Percentiles rank a stretch among this genome's conserved stretches.
phyloP scores from a whole-genome alignment of 192 early-diverging fungal genomes.

The Coemansia sp. region DNA sequence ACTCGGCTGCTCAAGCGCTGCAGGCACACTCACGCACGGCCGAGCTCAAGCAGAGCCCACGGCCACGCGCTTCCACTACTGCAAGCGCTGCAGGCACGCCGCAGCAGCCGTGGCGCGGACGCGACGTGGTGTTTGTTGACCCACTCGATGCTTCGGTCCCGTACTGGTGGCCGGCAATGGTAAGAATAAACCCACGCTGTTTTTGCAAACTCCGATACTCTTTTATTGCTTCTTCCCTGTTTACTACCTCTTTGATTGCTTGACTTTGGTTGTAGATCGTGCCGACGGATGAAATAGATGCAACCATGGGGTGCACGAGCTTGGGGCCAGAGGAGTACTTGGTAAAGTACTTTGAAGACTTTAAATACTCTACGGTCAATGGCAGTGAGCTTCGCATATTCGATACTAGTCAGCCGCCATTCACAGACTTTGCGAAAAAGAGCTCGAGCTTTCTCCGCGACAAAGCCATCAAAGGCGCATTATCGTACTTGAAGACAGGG shows the following conservation, averaged over 20 bases:
- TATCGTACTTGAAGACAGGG: conserved; percentile 41
- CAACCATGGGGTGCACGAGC: conserved; percentile 46
- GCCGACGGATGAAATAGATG: conserved; percentile 55
- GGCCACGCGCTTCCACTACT: not conserved
- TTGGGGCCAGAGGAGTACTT: conserved; percentile 44
- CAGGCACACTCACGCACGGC: conserved; percentile 5
- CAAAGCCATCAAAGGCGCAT: conserved; percentile 43
- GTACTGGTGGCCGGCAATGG: conserved; percentile 71
- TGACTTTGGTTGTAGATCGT: conserved; percentile 40
- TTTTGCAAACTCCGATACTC: not conserved
- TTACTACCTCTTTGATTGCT: not conserved
- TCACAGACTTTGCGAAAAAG: conserved; percentile 46
- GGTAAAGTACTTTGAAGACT: conserved; percentile 60
- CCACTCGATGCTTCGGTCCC: conserved; percentile 60
- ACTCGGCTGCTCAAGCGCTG: conserved; percentile 1
- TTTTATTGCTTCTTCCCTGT: not conserved
- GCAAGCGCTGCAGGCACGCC: conserved; percentile 1
- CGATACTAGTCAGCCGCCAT: conserved; percentile 41
- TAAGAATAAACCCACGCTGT: conserved; percentile 12
- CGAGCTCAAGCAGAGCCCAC: conserved; percentile 13
- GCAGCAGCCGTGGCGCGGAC: conserved; percentile 40
- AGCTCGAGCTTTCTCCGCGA: conserved; percentile 36
- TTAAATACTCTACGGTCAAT: conserved; percentile 51
- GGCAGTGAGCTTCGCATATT: conserved; percentile 47
- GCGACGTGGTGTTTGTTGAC: conserved; percentile 67